Conservation (phyloP, 352 stramenopile species). For the Phytophthora syringae region DNA sequence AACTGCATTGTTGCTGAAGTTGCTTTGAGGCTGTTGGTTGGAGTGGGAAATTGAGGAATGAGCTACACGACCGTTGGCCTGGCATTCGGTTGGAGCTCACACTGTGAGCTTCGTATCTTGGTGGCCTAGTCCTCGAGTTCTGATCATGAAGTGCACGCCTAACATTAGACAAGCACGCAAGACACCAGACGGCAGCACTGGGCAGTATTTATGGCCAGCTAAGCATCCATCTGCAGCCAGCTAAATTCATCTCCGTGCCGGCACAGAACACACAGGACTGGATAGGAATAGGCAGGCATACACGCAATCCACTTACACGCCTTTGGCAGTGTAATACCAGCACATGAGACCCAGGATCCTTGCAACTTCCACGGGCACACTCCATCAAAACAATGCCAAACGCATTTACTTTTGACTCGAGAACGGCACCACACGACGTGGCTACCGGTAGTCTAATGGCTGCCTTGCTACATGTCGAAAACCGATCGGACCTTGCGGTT, state of each 20-base stretch:
- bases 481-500: constrained; percentile 45
- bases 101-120: background rate
- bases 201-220: constrained; percentile 24
- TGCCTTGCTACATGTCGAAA: constrained; percentile 39
- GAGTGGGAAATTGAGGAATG: constrained; percentile 42
- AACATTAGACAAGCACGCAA: constrained; percentile 23
- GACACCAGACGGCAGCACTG: background rate
- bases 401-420: constrained; percentile 7
- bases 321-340: constrained; percentile 12
- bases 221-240: constrained; percentile 1
- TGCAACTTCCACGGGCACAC: constrained; percentile 9
- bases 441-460: constrained; percentile 6
- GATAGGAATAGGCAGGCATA: constrained; percentile 21
- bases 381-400: constrained; percentile 11
- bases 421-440: constrained; percentile 5
- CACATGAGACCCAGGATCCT: constrained; percentile 5
- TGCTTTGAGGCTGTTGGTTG: constrained; percentile 20
- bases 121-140: constrained; percentile 18
- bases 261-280: constrained; percentile 12
- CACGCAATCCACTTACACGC: background rate
- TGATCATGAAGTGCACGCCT: constrained; percentile 14
- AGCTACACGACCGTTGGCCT: background rate
- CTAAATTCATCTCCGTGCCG: constrained; percentile 15
- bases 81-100: background rate
- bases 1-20: constrained; percentile 54